These are phyloP conservation scores for Millerozyma miso DNA, from an alignment of 805 yeast genomes.

Conservation along the genomic window DNA sequence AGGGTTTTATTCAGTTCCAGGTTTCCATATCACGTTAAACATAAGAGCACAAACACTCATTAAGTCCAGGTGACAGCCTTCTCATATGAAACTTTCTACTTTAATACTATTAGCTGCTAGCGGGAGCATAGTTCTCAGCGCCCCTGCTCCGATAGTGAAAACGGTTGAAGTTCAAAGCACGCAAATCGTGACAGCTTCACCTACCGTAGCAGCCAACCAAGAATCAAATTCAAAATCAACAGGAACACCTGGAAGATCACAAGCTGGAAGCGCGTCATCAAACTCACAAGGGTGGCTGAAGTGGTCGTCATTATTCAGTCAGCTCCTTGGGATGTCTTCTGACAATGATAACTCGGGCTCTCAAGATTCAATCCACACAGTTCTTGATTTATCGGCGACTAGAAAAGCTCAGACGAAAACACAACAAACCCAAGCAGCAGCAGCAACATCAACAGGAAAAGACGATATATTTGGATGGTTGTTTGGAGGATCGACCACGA, in stretches of 20 bases:
- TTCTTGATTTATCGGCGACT: not conserved
- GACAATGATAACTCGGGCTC: not conserved
- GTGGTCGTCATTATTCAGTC: not conserved
- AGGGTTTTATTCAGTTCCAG: too few relatives aligned
- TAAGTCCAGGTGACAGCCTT: too few relatives aligned
- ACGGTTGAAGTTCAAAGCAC: constrained; percentile 9
- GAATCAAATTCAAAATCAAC: not conserved
- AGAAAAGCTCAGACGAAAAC: not conserved
- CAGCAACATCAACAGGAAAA: not conserved
- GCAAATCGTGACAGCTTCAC: constrained; percentile 8
- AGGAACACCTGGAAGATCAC: not conserved
- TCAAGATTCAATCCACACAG: not conserved
- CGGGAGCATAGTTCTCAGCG: constrained; percentile 5
- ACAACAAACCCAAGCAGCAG: not conserved
- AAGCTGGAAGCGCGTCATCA: not conserved
- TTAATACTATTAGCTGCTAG: not conserved
- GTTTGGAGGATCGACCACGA: not conserved
- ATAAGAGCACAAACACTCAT: too few relatives aligned
- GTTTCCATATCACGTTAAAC: too few relatives aligned
- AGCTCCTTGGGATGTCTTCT: not conserved
- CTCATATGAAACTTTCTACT: not conserved
- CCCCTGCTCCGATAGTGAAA: constrained; percentile 23
- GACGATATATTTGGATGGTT: not conserved
- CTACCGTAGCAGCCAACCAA: constrained; percentile 8
- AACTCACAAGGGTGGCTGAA: not conserved